Percentiles rank a stretch among this genome's conserved stretches.
These are phyloP conservation scores for Senna siamea DNA, from an alignment of 306 rosid genomes.

Conservation along the genomic window DNA sequence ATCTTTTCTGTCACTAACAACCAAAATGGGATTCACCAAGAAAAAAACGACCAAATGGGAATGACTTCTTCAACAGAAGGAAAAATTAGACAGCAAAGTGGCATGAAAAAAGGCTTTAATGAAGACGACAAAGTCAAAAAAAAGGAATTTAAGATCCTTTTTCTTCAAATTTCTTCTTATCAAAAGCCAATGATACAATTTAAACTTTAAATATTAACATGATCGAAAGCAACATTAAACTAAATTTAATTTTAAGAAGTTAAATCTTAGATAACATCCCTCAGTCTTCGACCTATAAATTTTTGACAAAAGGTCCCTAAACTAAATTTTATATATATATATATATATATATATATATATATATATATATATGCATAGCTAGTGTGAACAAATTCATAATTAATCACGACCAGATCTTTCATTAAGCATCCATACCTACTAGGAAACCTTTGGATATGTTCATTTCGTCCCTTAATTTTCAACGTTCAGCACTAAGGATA, in stretches of 20 bases:
- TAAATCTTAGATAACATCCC: slow-evolving; percentile 37
- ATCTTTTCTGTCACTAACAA: slow-evolving; percentile 15
- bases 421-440: slow-evolving; percentile 30
- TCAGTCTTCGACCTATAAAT: slow-evolving; percentile 29
- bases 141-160: slow-evolving; percentile 11
- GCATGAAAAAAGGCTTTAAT: slow-evolving; percentile 36
- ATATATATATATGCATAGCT: not conserved
- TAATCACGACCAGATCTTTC: slow-evolving; percentile 6
- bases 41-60: slow-evolving; percentile 18
- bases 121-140: slow-evolving; percentile 33
- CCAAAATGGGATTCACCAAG: not conserved
- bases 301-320: slow-evolving; percentile 7
- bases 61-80: slow-evolving; percentile 29
- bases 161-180: slow-evolving; percentile 24
- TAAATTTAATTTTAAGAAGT: slow-evolving; percentile 27
- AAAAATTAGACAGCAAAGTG: slow-evolving; percentile 15
- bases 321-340: not conserved
- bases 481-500: slow-evolving; percentile 42
- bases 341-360: not conserved
- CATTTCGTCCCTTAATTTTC: slow-evolving; percentile 2
- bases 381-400: slow-evolving; percentile 5
- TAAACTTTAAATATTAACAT: not conserved
- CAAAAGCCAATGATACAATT: not conserved
- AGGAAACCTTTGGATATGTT: slow-evolving; percentile 14
- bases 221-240: not conserved